phyloP scores from a whole-genome alignment of 805 yeast species.

The Metschnikowia picachoensis region DNA sequence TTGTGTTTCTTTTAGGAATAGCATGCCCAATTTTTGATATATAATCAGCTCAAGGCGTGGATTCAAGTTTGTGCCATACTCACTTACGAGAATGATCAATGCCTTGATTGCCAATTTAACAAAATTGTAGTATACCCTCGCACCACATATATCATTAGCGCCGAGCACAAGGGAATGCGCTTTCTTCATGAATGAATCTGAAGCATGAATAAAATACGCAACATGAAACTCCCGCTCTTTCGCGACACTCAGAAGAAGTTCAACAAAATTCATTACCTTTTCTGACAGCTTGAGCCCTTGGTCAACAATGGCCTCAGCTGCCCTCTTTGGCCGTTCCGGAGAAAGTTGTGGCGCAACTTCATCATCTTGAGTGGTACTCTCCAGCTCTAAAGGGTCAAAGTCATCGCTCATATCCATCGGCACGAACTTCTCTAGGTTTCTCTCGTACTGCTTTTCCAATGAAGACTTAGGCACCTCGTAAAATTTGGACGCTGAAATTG shows the following conservation, averaged over 20 bases:
- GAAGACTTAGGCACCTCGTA: constrained; percentile 14
- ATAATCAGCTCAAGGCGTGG: constrained; percentile 31
- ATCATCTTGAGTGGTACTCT: neutral
- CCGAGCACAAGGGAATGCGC: constrained; percentile 15
- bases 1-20: constrained; percentile 41
- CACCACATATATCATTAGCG: constrained; percentile 12
- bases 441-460: constrained; percentile 18
- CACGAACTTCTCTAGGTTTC: constrained; percentile 10
- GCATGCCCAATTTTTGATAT: constrained; percentile 32
- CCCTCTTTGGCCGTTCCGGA: no score
- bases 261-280: neutral
- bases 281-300: no score
- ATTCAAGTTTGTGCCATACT: constrained; percentile 26
- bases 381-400: constrained; percentile 15
- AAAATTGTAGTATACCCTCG: constrained; percentile 10
- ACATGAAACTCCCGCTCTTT: constrained; percentile 6
- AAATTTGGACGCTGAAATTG: constrained; percentile 8
- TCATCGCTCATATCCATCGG: constrained; percentile 10
- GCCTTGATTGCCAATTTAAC: constrained; percentile 14
- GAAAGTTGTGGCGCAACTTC: no score
- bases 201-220: constrained; percentile 9
- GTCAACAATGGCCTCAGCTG: no score
- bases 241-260: neutral
- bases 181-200: constrained; percentile 10
- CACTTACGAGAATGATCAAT: constrained; percentile 21